Base-by-base conservation (phyloP, 257 asterid species). In the Ilex asprella region DNA sequence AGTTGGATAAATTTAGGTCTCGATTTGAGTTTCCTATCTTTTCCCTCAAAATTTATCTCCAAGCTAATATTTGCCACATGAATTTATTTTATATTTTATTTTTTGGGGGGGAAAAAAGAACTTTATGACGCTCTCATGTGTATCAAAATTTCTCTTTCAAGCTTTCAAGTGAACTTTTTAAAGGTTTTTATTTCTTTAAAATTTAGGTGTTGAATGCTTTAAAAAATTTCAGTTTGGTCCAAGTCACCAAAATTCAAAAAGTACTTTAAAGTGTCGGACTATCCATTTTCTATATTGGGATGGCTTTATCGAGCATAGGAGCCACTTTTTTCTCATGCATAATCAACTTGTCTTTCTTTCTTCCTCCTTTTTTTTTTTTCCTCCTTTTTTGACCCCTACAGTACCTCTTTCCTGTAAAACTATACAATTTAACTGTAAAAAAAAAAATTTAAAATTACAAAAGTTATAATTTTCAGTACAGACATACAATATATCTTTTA, bases 261-360 rank as follows among this genome's bases (percentile, higher is more conserved):
- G 51, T 27, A 63, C 66, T 31, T 51, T 67, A 71, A 43, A 56
- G 67, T 60, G 59, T 73, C 67, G 73, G 63, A 62, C 73, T 64
- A 64, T 67, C 61, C 56, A 53, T 69, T 51, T 70, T 69, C 67
- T 62, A 68, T 70, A 54, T 67, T 68, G 73, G 67, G 79, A 76
- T 67, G 66, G 69, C 81, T 82, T 85, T 78, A 69, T 59, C 63
- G 63, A 79, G 69, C 77, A 72, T 47, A 75, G 56, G 63, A 60
- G 60, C 73, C 53, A 29, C 68, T 78, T 79, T 71, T 74, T 62
- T 69, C 70, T 66, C 54, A 49, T 56, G 71, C 60, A 74, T 62
- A 78, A 74, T 80, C 84, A 58, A 69, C 79, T 69, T 67, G 80
- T 71, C 81, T 59, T 52, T 30, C 81, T 56, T 51, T 21, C 27